Base-by-base conservation (phyloP, 2,329 filamentous ascomycete species). In the Aureobasidium sp. region DNA sequence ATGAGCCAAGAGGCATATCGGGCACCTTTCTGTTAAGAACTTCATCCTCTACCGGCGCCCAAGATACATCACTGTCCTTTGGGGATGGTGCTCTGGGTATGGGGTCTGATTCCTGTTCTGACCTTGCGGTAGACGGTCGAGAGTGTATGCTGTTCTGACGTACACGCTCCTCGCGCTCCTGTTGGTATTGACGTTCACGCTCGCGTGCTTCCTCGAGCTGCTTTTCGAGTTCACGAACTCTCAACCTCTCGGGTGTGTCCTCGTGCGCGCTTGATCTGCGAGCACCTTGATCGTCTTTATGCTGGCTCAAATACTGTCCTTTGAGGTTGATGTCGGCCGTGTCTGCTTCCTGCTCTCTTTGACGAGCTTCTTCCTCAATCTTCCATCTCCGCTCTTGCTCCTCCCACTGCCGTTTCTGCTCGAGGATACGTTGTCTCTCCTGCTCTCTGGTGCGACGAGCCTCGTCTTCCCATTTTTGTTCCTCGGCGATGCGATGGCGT, bases 281-380 rank as follows among this genome's bases (percentile, higher is more conserved):
- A 61, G 66, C 53, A 45, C 59, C 62, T 64, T 86, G 82, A 60
- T 88, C 84, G 17, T 84, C 82, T 66, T 88, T 85, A 66, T 95
- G 95, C 65, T 95, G 86, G 64, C 87, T 91, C 47, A 95, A 77
- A 61, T 85, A 90, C 64, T 95, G 90, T 2, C 90, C 90, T 56
- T 84, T 85, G 19, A 95, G 74, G 57, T 84, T 80, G 32, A 78
- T 76, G 61, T 90, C 84, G 14, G 62, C 80, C 16, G 29, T 90
- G 84, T 2, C 83, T 58, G 86, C 86, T 29, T 79, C 79, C 60
- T 95, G 88, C 59, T 93, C 88, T 56, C 74, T 75, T 55, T 80
- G 77, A 44, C 86, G 79, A 58, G 78, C 78, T 62, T 88, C 84
- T 61, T 93, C 87, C 27, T 89, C 86, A 53, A 84, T 67, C 64